Base-by-base conservation (phyloP, 148 eudicot genomes). In the Hydrangea macrophylla region DNA sequence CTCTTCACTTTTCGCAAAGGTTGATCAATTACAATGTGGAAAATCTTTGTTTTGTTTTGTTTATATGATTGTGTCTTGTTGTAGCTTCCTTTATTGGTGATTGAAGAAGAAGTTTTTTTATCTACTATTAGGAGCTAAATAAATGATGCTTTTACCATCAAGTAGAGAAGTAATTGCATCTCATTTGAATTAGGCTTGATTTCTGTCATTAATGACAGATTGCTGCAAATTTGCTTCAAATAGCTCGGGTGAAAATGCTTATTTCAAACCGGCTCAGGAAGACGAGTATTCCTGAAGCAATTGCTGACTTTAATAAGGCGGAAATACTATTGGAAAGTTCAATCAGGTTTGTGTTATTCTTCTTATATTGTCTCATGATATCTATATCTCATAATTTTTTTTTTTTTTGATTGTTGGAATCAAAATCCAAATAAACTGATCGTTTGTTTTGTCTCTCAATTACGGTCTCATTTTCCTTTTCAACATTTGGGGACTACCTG, bases 181-280 rank as follows among this genome's bases (percentile, higher is more conserved):
- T 22, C 31, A 1, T 67, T 25, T 24, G 7, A 24, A 15, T 23
- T 7, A 24, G 22, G 45, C 10, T 22, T 25, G 48, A 17, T 73
- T 27, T 58, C 25, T 36, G 75, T 67, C 58, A 42, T n/a, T 27
- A 48, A 45, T 70, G 75, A 44, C 80, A 92, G 98, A 80, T 81
- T 70, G 86, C 90, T 40, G 84, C 86, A n/a, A 90, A 92, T 79
- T 75, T 84, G 84, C 83, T 90, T 56, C 58, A 84, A 73, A 75
- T 92, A 63, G 98, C 87, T 72, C 73, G 84, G 69, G 78, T 92
- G 76, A 69, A 79, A 80, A 78, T 81, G 73, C 79, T 83, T 54
- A 80, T 75, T 39, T 69, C 71, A 3, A 70, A 74, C 69, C 76
- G 70, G 33, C 68, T 77, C 62, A 79, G 64, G 60, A 80, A 79